A percentile compares a stretch with the other conserved stretches of the same genome.
Evolutionary conservation across 768 basidiomycete genomes (phyloP).

Genomic region (Termitomyces sp.): DNA sequence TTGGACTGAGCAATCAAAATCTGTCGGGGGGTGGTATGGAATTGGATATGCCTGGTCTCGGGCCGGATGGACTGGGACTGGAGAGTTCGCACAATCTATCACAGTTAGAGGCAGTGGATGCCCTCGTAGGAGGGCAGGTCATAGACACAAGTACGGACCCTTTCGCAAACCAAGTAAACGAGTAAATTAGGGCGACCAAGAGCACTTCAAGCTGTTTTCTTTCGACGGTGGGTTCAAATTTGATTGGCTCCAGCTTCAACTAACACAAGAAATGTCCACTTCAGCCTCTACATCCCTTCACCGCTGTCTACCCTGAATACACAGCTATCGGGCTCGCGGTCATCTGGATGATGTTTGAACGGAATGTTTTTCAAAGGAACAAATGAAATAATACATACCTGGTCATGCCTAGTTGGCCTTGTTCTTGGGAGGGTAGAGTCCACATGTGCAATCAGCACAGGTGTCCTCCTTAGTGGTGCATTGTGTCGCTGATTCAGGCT

Average conservation of each 20-base stretch:
- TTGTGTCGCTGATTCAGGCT: constrained; percentile 15
- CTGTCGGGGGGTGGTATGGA: constrained; percentile 37
- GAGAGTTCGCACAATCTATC: constrained; percentile 52
- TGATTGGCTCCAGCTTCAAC: not conserved
- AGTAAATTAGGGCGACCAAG: constrained; percentile 3
- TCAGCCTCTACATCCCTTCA: not conserved
- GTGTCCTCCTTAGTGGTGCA: constrained; percentile 22
- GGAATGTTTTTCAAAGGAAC: not conserved
- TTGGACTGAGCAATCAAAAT: constrained; percentile 36
- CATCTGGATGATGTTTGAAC: not conserved
- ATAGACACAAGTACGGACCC: constrained; percentile 63
- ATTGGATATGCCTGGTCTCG: constrained; percentile 63
- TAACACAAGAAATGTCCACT: not conserved
- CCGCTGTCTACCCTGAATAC: not conserved
- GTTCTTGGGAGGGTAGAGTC: constrained; percentile 33
- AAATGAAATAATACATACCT: not conserved
- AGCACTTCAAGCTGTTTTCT: not conserved
- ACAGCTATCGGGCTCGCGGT: not conserved
- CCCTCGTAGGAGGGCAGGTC: constrained; percentile 54
- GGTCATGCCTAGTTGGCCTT: constrained; percentile 13
- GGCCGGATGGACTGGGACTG: constrained; percentile 60
- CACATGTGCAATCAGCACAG: constrained; percentile 29
- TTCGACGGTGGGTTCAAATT: not conserved
- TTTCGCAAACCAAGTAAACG: constrained; percentile 36
- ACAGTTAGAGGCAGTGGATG: constrained; percentile 52